Evolutionary conservation across 768 basidiomycete species (phyloP), one percentile per base, ranked within the genome.

Genomic region (Artomyces pyxidatus): DNA sequence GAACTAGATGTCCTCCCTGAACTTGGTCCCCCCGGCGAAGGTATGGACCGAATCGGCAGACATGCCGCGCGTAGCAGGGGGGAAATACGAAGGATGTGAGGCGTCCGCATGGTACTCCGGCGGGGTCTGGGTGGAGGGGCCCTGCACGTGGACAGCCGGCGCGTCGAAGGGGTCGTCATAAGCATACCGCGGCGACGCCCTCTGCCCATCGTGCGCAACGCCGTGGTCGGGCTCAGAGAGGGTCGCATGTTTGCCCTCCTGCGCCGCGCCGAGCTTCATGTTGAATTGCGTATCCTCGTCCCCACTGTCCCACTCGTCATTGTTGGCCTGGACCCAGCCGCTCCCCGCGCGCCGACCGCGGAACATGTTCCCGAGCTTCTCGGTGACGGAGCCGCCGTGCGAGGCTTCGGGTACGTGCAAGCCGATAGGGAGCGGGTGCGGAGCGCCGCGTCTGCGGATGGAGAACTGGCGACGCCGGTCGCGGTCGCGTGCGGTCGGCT

Each of bases 401-500:
- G 39, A 12, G 14, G 39, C 17, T 2, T 14, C 39, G 12, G 39
- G 14, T 21, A 29, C 37, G 47, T 37, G 55, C 22, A 56, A 39
- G 10, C 55, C 55, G 12, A 56, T 54, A 27, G 55, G 55, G n/a
- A 57, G 27, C 30, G 50, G 42, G 41, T 55, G 55, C 27, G 37
- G 8, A 35, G 26, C 17, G 45, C 47, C 53, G 21, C 12, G 43
- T 4, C 50, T 27, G 12, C 53, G 40, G 45, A 51, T 51, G 26
- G 56, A 51, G 21, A 47, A 48, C 38, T 51, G 47, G 29, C 50
- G 56, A 10, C 68, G 67, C 3, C 58, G 57, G 9, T 63, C 61
- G 10, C 70, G 70, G 16, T 72, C 68, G 51, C 65, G 65, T 25
- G 72, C 66, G 29, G 66, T 67, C 23, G 71, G 70, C 30, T 69